A percentile compares a stretch with the other conserved stretches of the same genome.
Evolutionary conservation across 2,329 filamentous ascomycete genomes (phyloP).

Genomic region (Cryphonectria naterciae): DNA sequence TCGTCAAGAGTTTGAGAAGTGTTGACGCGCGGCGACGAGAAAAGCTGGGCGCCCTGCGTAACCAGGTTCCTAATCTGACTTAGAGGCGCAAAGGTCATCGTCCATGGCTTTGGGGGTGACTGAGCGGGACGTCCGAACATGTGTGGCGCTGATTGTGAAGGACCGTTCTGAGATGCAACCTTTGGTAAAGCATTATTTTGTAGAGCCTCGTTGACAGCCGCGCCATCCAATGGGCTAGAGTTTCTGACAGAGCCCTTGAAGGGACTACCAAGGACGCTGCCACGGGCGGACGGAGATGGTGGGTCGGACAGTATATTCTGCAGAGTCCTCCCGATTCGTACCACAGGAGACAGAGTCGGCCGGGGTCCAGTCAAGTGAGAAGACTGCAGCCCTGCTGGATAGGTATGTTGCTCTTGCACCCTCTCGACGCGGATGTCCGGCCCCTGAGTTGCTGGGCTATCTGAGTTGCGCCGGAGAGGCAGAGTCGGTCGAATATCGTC

Average conservation of each 20-base stretch:
- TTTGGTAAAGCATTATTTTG: constrained; percentile 18
- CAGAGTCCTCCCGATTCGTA: constrained; percentile 59
- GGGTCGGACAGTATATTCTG: constrained; percentile 64
- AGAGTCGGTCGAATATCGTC: constrained; percentile 12
- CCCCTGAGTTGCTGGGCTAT: constrained; percentile 22
- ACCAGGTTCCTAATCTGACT: constrained; percentile 40
- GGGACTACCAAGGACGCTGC: constrained; percentile 58
- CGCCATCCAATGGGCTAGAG: constrained; percentile 34
- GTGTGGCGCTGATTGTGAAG: constrained; percentile 11
- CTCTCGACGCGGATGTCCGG: constrained; percentile 20
- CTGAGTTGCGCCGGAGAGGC: constrained; percentile 31
- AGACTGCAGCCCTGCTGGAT: constrained; percentile 32
- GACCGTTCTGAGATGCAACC: constrained; percentile 15
- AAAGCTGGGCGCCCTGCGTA: constrained; percentile 36
- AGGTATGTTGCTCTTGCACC: constrained; percentile 18
- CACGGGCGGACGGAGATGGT: constrained; percentile 57
- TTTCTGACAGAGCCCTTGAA: constrained; percentile 49
- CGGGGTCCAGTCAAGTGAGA: constrained; percentile 39
- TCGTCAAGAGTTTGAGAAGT: constrained; percentile 25
- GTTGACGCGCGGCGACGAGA: constrained; percentile 35
- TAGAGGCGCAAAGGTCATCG: constrained; percentile 36
- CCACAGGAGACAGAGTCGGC: constrained; percentile 59
- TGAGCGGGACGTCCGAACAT: constrained; percentile 13
- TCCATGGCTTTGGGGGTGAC: constrained; percentile 35
- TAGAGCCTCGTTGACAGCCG: constrained; percentile 32